These are phyloP conservation scores for Aspergillus phoenicis DNA, from an alignment of 2,329 filamentous ascomycete species.

Conservation along the genomic window DNA sequence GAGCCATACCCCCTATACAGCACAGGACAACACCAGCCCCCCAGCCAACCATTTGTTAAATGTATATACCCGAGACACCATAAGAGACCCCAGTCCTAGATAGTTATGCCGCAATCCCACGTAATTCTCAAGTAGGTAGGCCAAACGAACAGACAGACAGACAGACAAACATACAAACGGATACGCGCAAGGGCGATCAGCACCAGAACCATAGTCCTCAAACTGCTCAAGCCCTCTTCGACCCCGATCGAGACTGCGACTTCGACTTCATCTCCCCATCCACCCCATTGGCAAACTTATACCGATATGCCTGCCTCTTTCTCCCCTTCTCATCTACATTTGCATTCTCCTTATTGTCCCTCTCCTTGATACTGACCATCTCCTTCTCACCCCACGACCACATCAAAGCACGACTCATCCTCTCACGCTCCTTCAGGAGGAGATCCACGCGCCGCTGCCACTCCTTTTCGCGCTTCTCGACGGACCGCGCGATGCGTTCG, in stretches of 20 bases:
- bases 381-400: slow-evolving; percentile 47
- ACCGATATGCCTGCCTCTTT: slow-evolving; percentile 39
- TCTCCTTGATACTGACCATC: slow-evolving; percentile 25
- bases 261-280: too few species aligned
- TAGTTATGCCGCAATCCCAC: too few species aligned
- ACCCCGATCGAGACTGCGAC: too few species aligned
- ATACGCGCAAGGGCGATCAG: too few species aligned
- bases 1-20: neutral
- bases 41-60: neutral
- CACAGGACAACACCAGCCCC: neutral
- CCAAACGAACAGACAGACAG: neutral
- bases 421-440: slow-evolving; percentile 44
- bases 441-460: slow-evolving; percentile 47
- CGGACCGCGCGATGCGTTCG: slow-evolving; percentile 41
- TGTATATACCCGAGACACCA: neutral
- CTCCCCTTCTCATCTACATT: slow-evolving; percentile 27
- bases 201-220: too few species aligned
- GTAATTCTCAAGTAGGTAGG: too few species aligned
- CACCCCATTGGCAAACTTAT: slow-evolving; percentile 34
- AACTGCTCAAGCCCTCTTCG: neutral
- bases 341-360: slow-evolving; percentile 27
- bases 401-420: slow-evolving; percentile 44
- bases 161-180: neutral
- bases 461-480: slow-evolving; percentile 47
- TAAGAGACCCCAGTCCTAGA: too few species aligned